Evolutionary conservation across 2,329 filamentous ascomycete species (phyloP).

Genomic region (Pseudocercospora pini-densiflorae): DNA sequence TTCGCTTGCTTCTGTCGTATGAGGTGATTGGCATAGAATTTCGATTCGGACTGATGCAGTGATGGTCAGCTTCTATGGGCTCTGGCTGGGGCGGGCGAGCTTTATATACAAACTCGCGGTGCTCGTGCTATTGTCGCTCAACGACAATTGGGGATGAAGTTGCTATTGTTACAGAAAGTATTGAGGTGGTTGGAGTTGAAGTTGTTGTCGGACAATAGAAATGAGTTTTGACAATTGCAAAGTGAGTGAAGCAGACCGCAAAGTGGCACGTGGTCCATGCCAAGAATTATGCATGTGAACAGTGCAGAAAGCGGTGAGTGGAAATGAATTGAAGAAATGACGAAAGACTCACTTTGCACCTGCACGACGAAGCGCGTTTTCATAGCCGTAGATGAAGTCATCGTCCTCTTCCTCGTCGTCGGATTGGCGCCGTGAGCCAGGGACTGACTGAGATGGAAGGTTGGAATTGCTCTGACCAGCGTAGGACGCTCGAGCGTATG

Average conservation of each 20-base stretch:
- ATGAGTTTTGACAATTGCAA: slow-evolving; percentile 13
- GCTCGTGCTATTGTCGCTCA: slow-evolving; percentile 21
- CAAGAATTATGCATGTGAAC: slow-evolving; percentile 19
- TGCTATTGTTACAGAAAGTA: slow-evolving; percentile 23
- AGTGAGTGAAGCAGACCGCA: slow-evolving; percentile 8
- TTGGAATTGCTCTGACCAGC: slow-evolving; percentile 64
- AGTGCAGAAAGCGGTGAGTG: slow-evolving; percentile 2
- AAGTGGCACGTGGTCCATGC: slow-evolving; percentile 18
- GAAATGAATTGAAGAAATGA: slow-evolving; percentile 46
- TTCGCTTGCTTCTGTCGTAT: slow-evolving; percentile 66
- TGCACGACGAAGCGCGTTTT: slow-evolving; percentile 71
- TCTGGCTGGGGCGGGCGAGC: slow-evolving; percentile 1
- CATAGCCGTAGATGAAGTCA: slow-evolving; percentile 57
- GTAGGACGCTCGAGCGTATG: slow-evolving; percentile 55
- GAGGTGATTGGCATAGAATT: slow-evolving; percentile 91
- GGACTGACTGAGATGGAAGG: slow-evolving; percentile 82
- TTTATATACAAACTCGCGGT: slow-evolving; percentile 20
- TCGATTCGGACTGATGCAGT: slow-evolving; percentile 70
- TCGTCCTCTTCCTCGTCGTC: slow-evolving; percentile 86
- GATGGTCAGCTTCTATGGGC: slow-evolving; percentile 30
- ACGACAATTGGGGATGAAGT: slow-evolving; percentile 14
- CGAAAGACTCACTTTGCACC: slow-evolving; percentile 73
- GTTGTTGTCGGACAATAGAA: slow-evolving; percentile 17
- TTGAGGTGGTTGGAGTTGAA: slow-evolving; percentile 19
- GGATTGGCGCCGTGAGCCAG: slow-evolving; percentile 85